Percentiles rank a stretch among this genome's conserved stretches.
Conservation (phyloP, 2,329 filamentous ascomycete genomes). For the Reticulascus tulasneorum region DNA sequence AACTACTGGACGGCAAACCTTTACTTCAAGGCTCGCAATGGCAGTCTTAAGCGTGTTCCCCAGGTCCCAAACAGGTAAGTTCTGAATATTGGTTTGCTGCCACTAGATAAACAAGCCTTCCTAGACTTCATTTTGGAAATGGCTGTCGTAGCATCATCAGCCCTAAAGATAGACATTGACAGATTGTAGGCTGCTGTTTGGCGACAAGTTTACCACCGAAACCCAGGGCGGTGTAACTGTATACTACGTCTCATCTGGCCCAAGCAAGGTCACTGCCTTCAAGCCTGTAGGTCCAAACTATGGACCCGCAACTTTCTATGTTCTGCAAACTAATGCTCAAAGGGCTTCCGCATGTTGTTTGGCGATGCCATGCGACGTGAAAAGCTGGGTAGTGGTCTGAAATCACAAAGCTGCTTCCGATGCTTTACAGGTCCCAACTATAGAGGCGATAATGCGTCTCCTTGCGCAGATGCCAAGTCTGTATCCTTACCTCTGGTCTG, state of each 20-base stretch:
- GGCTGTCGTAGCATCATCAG: too few relatives aligned
- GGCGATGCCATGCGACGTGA: conserved; percentile 1
- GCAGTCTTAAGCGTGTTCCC: conserved; percentile 31
- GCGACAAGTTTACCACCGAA: conserved; percentile 23
- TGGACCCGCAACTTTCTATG: too few relatives aligned
- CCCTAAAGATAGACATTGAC: too few relatives aligned
- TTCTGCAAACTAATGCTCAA: too few relatives aligned
- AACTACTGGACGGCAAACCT: conserved; percentile 32
- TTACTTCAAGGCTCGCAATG: conserved; percentile 24
- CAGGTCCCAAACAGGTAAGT: too few relatives aligned
- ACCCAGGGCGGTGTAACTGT: conserved; percentile 32
- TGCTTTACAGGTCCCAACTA: conserved; percentile 2
- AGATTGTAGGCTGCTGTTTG: too few relatives aligned
- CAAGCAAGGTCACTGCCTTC: conserved; percentile 38
- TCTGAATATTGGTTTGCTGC: too few relatives aligned
- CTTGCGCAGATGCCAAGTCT: conserved; percentile 19
- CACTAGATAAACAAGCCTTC: too few relatives aligned
- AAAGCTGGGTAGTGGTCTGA: neutral
- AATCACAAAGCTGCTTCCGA: conserved; percentile 1
- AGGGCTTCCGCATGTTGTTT: conserved; percentile 43
- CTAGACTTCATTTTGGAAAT: too few relatives aligned
- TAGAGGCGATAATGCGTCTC: neutral
- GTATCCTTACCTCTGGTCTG: too few relatives aligned
- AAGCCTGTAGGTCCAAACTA: too few relatives aligned
- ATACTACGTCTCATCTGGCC: conserved; percentile 37